phyloP scores from a whole-genome alignment of 2,329 filamentous ascomycete genomes.

The Fonsecaea multimorphosa region DNA sequence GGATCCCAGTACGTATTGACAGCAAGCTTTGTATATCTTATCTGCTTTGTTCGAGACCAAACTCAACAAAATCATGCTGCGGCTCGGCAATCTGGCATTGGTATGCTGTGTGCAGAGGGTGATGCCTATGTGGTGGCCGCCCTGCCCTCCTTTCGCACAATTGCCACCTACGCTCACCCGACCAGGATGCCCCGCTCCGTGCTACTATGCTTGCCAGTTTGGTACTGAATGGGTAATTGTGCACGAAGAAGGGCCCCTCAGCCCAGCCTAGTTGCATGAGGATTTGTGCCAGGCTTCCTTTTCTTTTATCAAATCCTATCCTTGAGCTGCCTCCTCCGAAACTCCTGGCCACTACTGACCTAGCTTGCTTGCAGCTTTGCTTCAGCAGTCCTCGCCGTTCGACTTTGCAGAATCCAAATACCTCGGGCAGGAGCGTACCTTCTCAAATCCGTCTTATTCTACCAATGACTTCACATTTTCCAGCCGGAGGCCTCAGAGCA shows the following conservation, averaged over 20 bases:
- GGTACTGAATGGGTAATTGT: slow-evolving; percentile 34
- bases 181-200: slow-evolving; percentile 38
- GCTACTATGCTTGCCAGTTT: slow-evolving; percentile 34
- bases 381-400: slow-evolving; percentile 48
- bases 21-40: slow-evolving; percentile 10
- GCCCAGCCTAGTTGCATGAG: slow-evolving; percentile 33
- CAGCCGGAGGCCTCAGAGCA: slow-evolving; percentile 26
- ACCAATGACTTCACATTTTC: slow-evolving; percentile 36
- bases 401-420: slow-evolving; percentile 51
- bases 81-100: slow-evolving; percentile 35
- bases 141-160: slow-evolving; percentile 24
- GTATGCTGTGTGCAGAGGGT: slow-evolving; percentile 30
- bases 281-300: slow-evolving; percentile 35
- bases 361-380: slow-evolving; percentile 42
- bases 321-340: slow-evolving; percentile 29
- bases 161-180: slow-evolving; percentile 32
- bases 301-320: slow-evolving; percentile 36
- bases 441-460: slow-evolving; percentile 42
- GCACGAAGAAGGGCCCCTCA: slow-evolving; percentile 26
- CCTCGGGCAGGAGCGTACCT: slow-evolving; percentile 45
- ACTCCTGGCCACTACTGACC: slow-evolving; percentile 33
- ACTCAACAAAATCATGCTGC: slow-evolving; percentile 7
- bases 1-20: slow-evolving; percentile 36
- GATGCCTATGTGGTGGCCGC: slow-evolving; percentile 21
- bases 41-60: slow-evolving; percentile 3